Percentiles rank a stretch among this genome's conserved stretches.
These are phyloP conservation scores for Ogataea henricii DNA, from an alignment of 805 yeast species.

Conservation along the genomic window DNA sequence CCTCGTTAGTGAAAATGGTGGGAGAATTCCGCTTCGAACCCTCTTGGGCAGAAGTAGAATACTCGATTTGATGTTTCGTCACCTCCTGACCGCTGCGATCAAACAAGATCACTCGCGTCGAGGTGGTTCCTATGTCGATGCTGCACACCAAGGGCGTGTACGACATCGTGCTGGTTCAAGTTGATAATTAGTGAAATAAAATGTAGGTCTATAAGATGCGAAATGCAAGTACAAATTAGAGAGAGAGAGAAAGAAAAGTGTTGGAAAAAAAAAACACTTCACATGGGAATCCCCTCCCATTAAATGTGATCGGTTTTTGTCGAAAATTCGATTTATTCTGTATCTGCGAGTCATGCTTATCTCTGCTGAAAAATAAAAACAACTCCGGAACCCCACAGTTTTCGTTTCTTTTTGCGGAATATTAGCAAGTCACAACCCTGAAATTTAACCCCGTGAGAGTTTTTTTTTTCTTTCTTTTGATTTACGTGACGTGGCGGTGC, in stretches of 20 bases:
- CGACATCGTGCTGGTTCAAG: slow-evolving; percentile 2
- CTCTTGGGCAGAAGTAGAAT: slow-evolving; percentile 69
- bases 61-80: slow-evolving; percentile 88
- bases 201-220: no score
- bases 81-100: slow-evolving; percentile 71
- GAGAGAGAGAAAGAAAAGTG: background rate
- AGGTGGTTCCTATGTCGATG: slow-evolving; percentile 89
- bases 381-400: slow-evolving; percentile 5
- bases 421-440: slow-evolving; percentile 1
- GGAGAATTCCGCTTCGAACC: slow-evolving; percentile 38
- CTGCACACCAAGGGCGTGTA: slow-evolving; percentile 56
- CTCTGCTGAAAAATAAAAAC: background rate
- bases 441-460: no score
- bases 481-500: background rate
- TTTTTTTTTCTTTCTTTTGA: background rate
- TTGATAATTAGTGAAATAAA: no score
- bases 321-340: background rate
- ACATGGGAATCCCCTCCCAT: background rate
- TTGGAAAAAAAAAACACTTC: background rate
- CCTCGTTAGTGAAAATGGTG: slow-evolving; percentile 72
- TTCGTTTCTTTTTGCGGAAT: slow-evolving; percentile 4
- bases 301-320: background rate
- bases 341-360: slow-evolving; percentile 1
- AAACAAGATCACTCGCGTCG: slow-evolving; percentile 86
- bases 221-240: no score